Base-by-base conservation (phyloP, 441 rosid genomes). In the Sinapis alba region DNA sequence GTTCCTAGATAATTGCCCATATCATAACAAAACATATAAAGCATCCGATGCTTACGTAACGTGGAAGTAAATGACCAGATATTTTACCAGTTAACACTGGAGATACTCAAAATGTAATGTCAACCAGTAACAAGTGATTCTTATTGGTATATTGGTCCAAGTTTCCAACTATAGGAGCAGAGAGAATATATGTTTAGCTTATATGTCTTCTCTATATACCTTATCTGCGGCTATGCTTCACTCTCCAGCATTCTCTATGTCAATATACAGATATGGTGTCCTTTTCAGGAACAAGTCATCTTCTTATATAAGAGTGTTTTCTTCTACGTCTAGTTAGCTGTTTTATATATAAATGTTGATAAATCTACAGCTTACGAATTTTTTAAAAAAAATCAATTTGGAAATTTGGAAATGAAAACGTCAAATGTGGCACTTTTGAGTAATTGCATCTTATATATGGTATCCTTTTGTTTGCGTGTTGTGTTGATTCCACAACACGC, bases 191-290 rank as follows among this genome's bases (percentile, higher is more conserved):
- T 32, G 27, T 30, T 74, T 60, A 24, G 28, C 53, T 41, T 6
- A 15, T 47, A 6, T 8, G 45, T 66, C 11, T 57, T 59, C 19
- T 59, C 43, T 10, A 56, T 38, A 20, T 60, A 34, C 62, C 30
- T 3, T 4, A 32, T 20, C 2, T 60, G 78, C 67, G 78, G 78
- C 62, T 74, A 60, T 74, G 73, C 68, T 67, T 74, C 6, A 6
- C 10, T 28, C 66, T 27, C 15, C 13, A 5, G 66, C 58, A 43
- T 72, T 72, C 41, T 71, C 23, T 59, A 60, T 36, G 73, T 56
- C 63, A 16, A 28, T 28, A 16, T 60, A 60, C 20, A 30, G 43
- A 30, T 60, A 16, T 9, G 23, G 23, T 30, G 4, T 16, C 64
- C 23, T 60, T 28, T 16, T 30, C 23, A 60, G 9, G 24, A 60